Evolutionary conservation across 2,329 filamentous ascomycete species (phyloP).

Genomic region (Trichoderma brevicompactum): DNA sequence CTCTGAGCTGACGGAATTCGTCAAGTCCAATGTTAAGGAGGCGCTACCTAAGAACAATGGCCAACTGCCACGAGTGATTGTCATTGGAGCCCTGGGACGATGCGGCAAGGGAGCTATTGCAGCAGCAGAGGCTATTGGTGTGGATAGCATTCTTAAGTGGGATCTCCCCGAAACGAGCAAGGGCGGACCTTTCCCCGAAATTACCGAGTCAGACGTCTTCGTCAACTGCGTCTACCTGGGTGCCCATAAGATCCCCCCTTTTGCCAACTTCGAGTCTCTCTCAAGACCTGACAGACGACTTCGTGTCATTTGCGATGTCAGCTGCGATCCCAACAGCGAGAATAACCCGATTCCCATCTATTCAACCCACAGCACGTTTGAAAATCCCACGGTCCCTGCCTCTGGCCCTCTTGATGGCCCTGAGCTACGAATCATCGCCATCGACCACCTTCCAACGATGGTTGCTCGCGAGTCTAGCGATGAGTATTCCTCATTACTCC

Average conservation of each 20-base stretch:
- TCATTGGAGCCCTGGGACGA: conserved; percentile 18
- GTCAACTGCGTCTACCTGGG: conserved; percentile 14
- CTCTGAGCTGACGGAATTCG: not conserved
- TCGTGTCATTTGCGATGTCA: not conserved
- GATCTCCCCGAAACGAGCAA: not conserved
- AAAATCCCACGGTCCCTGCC: not conserved
- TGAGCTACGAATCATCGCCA: conserved; percentile 76
- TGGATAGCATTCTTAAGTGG: not conserved
- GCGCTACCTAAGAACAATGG: conserved; percentile 10
- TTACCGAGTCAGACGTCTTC: conserved; percentile 2
- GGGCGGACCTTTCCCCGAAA: not conserved
- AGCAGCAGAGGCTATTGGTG: not conserved
- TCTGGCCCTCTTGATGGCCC: conserved; percentile 63
- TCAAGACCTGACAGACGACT: not conserved
- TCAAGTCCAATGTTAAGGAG: not conserved
- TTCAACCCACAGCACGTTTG: conserved; percentile 65
- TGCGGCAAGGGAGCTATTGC: conserved; percentile 11
- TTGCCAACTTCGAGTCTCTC: conserved; percentile 11
- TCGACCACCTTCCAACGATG: conserved; percentile 79
- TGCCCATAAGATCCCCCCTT: not conserved
- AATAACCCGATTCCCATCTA: conserved; percentile 76
- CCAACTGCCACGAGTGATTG: conserved; percentile 13
- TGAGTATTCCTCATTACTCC: conserved; percentile 74
- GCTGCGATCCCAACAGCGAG: conserved; percentile 66
- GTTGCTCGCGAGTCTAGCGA: conserved; percentile 83